Base-by-base conservation (phyloP, 176 grass and related monocot genomes). In the Guadua angustifolia region DNA sequence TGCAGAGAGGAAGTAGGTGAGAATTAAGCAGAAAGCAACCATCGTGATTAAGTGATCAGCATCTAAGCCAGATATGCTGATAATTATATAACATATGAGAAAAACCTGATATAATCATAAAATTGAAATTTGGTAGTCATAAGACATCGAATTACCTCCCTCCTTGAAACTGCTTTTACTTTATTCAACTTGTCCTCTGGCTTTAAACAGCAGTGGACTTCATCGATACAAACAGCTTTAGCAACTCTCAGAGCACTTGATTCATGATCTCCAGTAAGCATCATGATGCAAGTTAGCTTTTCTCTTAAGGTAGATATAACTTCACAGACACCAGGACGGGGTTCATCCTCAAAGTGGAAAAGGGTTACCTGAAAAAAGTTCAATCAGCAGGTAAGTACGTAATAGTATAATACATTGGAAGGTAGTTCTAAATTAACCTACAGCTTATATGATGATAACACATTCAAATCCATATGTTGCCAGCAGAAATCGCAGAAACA, bases 311-410 rank as follows among this genome's bases (percentile, higher is more conserved):
- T 95, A 63, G 88, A 93, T 93, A 98, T 95, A 72, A 98, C 93
- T 88, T 98, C 95, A 77, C 72, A 73, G 66, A 92, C 87, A 90
- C 91, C 89, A 71, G 75, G 18, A 24, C 93, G 88, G 7, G n/a
- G 92, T 82, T 98, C 89, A 90, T 98, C 95, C 75, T 98, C 95
- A 88, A 98, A 95, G 84, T 98, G 95, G 78, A 98, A 98, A 71
- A 98, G 90, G 16, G 93, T 95, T 63, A 98, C 89, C 92, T 98
- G 72, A 85, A 82, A 81, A 10, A 56, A 19, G 1, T 38, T 11
- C 58, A 81, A 11, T 36, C 19, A 40, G 26, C 55, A 19, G 51
- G 55, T 79, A 69, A 66, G 72, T 66, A n/a, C n/a, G n/a, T n/a
- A 80, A 81, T 71, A 53, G 51, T 53, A 53, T 53, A 53, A 55